A percentile compares a stretch with the other conserved stretches of the same genome.
Conservation (phyloP, 441 rosid species). For the Croton laevigatus region DNA sequence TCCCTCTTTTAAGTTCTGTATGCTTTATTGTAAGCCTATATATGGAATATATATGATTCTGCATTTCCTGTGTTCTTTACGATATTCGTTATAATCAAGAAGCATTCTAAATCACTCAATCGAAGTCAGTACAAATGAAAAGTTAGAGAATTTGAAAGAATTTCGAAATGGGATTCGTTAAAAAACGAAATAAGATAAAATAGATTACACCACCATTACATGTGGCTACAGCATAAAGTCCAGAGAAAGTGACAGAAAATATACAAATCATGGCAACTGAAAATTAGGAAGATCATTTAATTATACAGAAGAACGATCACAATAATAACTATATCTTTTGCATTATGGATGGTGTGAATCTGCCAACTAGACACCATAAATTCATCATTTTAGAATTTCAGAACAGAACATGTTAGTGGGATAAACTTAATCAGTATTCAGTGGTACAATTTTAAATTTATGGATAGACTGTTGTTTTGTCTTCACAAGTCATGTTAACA, state of each 20-base stretch:
- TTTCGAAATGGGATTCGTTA: background rate
- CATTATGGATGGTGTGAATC: background rate
- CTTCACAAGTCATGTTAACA: background rate
- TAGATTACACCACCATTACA: slow-evolving; percentile 8
- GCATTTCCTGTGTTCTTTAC: background rate
- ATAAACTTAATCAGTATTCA: slow-evolving; percentile 9
- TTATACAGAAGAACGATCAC: background rate
- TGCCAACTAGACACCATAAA: background rate
- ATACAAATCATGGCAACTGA: background rate
- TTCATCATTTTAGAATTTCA: background rate
- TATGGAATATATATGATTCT: background rate
- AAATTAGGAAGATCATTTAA: slow-evolving; percentile 7
- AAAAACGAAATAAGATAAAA: background rate
- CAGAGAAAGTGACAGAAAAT: background rate
- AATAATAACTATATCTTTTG: background rate
- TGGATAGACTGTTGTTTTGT: background rate
- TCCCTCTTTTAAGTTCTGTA: background rate
- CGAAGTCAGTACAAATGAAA: background rate
- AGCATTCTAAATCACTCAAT: background rate
- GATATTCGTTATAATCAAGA: background rate
- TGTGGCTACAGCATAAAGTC: background rate
- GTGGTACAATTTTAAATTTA: background rate
- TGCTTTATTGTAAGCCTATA: background rate
- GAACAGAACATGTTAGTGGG: slow-evolving; percentile 1
- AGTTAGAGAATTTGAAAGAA: background rate